Evolutionary conservation across 208 protist species (phyloP), one percentile per base, ranked within the genome.

Genomic region (Naegleria fowleri): DNA sequence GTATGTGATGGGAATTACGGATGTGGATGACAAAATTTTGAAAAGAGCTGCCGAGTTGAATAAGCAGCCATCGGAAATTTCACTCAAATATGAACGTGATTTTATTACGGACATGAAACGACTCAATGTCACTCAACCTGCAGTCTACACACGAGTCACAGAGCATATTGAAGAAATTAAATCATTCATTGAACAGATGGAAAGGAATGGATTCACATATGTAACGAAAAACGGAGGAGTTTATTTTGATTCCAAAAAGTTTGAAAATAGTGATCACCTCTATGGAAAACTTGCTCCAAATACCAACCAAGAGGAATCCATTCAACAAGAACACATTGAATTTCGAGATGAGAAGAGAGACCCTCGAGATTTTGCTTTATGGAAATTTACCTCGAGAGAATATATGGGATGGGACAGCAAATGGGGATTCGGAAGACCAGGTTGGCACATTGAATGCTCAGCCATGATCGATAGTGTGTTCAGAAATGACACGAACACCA

Each of bases 401-500:
- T 97, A 97, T 92, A 90, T 93, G 29, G 97, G 96, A 13, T 99
- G 98, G 98, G 92, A 96, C 0, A 97, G 95, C 38, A 97, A 96
- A 55, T 98, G 96, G 95, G 97, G 97, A 76, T 90, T 92, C 5
- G 99, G 99, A 38, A 95, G 99, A 36, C 99, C 99, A 5, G 99
- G 99, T 40, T 99, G 99, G 99, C 99, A 99, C 94, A 99, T 99
- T 93, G 99, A 99, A 93, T 99, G 99, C 96, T 98, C 96, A 76
- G 99, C 97, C n/a, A 99, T 99, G 98, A 96, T 98, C 13, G 96
- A 94, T 59, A 95, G 97, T 90, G 25, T 67, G 15, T 89, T 89
- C 19, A 29, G 22, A n/a, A 67, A 89, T 29, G 25, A 79, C 25
- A 79, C 25, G 9, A 29, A 15, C 15, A 15, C 51, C 15, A n/a